Conservation (phyloP, 1,139 yeast genomes). For the Wickerhamomyces sp. region DNA sequence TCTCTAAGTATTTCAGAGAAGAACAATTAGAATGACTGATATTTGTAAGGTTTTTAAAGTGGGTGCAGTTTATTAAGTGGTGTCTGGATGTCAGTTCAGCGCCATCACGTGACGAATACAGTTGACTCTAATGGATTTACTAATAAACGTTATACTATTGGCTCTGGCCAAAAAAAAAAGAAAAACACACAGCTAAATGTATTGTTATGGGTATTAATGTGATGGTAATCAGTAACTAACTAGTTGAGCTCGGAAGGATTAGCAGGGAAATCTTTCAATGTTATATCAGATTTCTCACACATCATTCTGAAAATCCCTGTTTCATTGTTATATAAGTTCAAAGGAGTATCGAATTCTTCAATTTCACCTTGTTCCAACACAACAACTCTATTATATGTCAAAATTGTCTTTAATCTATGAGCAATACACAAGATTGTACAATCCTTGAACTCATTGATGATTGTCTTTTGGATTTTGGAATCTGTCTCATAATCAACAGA, state of each 20-base stretch:
- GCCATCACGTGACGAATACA: too few relatives aligned
- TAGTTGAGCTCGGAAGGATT: too few relatives aligned
- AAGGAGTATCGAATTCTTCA: slow-evolving; percentile 55
- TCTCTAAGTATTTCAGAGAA: too few relatives aligned
- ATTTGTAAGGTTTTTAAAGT: background rate
- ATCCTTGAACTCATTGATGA: slow-evolving; percentile 51
- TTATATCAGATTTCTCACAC: slow-evolving; percentile 55
- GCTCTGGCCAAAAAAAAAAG: too few relatives aligned
- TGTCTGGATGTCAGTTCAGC: background rate
- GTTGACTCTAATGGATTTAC: too few relatives aligned
- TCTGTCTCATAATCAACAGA: slow-evolving; percentile 80
- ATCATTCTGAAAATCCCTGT: slow-evolving; percentile 51
- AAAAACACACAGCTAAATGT: too few relatives aligned
- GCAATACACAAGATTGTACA: slow-evolving; percentile 79
- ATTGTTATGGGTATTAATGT: too few relatives aligned
- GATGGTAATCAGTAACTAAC: too few relatives aligned
- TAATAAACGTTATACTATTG: too few relatives aligned
- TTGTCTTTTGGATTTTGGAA: slow-evolving; percentile 61
- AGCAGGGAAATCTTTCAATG: slow-evolving; percentile 28
- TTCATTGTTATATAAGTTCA: slow-evolving; percentile 33
- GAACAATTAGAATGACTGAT: background rate
- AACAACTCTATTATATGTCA: slow-evolving; percentile 58
- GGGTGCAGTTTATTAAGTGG: background rate
- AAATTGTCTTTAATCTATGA: slow-evolving; percentile 66
- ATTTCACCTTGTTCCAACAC: slow-evolving; percentile 63